Percentiles rank a stretch among this genome's conserved stretches.
phyloP scores from a whole-genome alignment of 2,329 filamentous ascomycete genomes.

The Penicillium sp. region DNA sequence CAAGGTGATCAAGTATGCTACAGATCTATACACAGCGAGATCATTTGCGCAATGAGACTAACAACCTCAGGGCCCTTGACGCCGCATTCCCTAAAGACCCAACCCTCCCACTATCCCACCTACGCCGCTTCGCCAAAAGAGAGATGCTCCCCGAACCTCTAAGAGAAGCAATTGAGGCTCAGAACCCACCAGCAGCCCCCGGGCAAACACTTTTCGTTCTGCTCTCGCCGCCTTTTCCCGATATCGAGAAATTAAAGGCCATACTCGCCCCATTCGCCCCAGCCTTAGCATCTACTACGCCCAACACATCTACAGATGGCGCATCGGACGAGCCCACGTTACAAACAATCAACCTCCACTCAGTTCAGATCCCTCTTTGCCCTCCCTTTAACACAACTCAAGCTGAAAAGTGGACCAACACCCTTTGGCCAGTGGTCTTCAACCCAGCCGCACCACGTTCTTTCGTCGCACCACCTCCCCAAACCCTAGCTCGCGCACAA shows the following conservation, averaged over 20 bases:
- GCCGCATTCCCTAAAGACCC: slow-evolving; percentile 37
- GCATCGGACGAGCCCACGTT: slow-evolving; percentile 2
- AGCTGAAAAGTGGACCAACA: slow-evolving; percentile 45
- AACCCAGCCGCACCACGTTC: slow-evolving; percentile 49
- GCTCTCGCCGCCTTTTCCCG: slow-evolving; percentile 44
- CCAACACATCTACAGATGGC: not conserved
- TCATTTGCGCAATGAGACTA: not conserved
- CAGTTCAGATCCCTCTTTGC: slow-evolving; percentile 41
- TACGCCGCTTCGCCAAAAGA: slow-evolving; percentile 45
- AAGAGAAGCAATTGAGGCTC: slow-evolving; percentile 21
- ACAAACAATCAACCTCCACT: slow-evolving; percentile 29
- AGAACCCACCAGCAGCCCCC: slow-evolving; percentile 7
- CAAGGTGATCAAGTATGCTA: slow-evolving; percentile 45
- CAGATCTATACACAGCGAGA: not conserved
- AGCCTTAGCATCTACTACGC: slow-evolving; percentile 2
- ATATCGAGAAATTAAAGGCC: slow-evolving; percentile 33
- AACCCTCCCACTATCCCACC: slow-evolving; percentile 36
- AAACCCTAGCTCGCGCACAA: slow-evolving; percentile 37
- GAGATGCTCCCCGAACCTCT: slow-evolving; percentile 37
- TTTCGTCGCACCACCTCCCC: slow-evolving; percentile 44
- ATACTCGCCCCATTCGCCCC: slow-evolving; percentile 43
- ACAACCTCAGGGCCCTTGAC: slow-evolving; percentile 39
- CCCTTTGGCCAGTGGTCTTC: slow-evolving; percentile 47
- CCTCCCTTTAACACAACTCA: slow-evolving; percentile 44
- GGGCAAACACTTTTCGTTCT: slow-evolving; percentile 44